Percentiles rank a stretch among this genome's conserved stretches.
Evolutionary conservation across 164 flowering plant species (phyloP).

Genomic region (Cinnamomum chago): DNA sequence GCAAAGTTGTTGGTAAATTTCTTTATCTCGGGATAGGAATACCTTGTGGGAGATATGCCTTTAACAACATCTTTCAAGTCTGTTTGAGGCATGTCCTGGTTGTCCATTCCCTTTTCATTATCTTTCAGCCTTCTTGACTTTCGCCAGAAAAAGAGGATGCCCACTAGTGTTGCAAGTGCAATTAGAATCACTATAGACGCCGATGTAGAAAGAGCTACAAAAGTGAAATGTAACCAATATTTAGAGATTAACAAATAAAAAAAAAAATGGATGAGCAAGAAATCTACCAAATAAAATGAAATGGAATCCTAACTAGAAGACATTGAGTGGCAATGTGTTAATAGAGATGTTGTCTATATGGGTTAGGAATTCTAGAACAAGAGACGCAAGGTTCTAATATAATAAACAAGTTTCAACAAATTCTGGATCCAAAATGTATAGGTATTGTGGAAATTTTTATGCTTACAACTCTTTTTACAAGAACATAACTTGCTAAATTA

Average conservation of each 20-base stretch:
- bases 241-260: neutral
- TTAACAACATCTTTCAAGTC: neutral
- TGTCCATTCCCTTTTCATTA: neutral
- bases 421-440: too few relatives aligned
- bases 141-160: neutral
- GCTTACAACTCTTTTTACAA: too few relatives aligned
- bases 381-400: too few relatives aligned
- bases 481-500: too few relatives aligned
- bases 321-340: neutral
- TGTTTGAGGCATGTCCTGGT: neutral
- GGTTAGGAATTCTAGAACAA: too few relatives aligned
- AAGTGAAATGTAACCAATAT: neutral
- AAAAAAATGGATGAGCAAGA: neutral
- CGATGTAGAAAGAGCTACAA: neutral
- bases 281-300: neutral
- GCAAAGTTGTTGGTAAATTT: conserved; percentile 5
- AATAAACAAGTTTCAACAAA: too few relatives aligned
- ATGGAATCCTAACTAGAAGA: neutral
- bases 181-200: neutral
- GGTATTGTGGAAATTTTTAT: too few relatives aligned
- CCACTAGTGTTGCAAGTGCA: neutral
- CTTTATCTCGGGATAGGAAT: conserved; percentile 4
- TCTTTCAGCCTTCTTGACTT: neutral
- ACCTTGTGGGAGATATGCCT: neutral
- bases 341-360: too few relatives aligned